Conservation (phyloP, 2,329 filamentous ascomycete species). For the Aspergillus sclerotialis region DNA sequence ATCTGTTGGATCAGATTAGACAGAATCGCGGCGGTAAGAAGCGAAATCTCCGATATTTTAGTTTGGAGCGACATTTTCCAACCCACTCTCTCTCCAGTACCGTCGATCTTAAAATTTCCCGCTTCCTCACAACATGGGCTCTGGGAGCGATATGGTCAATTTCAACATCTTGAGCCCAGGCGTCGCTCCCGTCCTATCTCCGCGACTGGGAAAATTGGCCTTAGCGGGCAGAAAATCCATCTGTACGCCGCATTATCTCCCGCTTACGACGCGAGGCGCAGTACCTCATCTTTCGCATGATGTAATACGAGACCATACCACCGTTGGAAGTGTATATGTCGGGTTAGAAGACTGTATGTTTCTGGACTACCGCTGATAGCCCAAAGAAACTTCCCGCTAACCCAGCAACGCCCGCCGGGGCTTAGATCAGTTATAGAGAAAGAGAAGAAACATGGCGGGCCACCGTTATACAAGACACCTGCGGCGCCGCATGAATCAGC, state of each 20-base stretch:
- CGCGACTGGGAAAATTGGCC: conserved; percentile 62
- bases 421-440: conserved; percentile 56
- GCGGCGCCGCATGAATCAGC: conserved; percentile 43
- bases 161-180: conserved; percentile 30
- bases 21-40: neutral
- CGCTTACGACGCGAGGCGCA: conserved; percentile 71
- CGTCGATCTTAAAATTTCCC: conserved; percentile 1
- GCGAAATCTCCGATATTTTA: conserved; percentile 1
- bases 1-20: conserved; percentile 2
- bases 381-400: too few species aligned
- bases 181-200: conserved; percentile 30
- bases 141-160: conserved; percentile 28
- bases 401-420: conserved; percentile 22
- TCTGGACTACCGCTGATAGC: too few species aligned
- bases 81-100: neutral
- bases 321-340: conserved; percentile 66
- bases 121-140: conserved; percentile 19
- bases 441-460: conserved; percentile 34
- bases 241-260: conserved; percentile 76
- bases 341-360: conserved; percentile 86
- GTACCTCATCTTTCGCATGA: conserved; percentile 88
- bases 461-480: conserved; percentile 47
- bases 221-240: conserved; percentile 59
- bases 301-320: conserved; percentile 59
- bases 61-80: too few species aligned